Evolutionary conservation across 2,329 filamentous ascomycete genomes (phyloP).

Genomic region (Aspergillus glaucus): DNA sequence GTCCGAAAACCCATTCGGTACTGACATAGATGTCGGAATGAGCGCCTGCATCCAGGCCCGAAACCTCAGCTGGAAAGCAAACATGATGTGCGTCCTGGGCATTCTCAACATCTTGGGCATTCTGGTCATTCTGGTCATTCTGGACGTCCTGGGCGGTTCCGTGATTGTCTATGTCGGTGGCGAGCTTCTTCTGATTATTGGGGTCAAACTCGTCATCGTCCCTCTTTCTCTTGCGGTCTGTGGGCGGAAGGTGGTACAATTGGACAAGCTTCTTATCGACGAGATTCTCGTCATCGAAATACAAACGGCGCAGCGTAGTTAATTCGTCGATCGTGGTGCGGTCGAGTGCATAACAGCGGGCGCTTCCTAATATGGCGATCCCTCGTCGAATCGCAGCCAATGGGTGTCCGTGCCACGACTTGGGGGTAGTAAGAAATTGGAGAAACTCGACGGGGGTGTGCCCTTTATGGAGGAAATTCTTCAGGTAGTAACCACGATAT

Average conservation of each 20-base stretch:
- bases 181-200: not conserved
- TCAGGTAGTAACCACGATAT: not conserved
- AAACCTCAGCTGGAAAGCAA: not conserved
- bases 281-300: not conserved
- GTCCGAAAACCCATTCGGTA: not conserved
- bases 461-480: not conserved
- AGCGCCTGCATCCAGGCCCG: not conserved
- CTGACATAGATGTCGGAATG: not conserved
- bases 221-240: not conserved
- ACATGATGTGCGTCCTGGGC: not conserved
- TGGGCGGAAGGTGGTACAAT: not conserved
- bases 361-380: not conserved
- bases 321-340: not conserved
- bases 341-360: not conserved
- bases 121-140: not conserved
- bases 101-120: not conserved
- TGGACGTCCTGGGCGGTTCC: not conserved
- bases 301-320: not conserved
- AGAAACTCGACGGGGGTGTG: not conserved
- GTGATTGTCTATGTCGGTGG: not conserved
- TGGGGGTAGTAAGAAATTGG: not conserved
- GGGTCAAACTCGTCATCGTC: not conserved
- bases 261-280: not conserved
- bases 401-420: not conserved
- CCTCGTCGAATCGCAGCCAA: not conserved